Conservation (phyloP, 2,329 filamentous ascomycete species). For the Penicillium sp. region DNA sequence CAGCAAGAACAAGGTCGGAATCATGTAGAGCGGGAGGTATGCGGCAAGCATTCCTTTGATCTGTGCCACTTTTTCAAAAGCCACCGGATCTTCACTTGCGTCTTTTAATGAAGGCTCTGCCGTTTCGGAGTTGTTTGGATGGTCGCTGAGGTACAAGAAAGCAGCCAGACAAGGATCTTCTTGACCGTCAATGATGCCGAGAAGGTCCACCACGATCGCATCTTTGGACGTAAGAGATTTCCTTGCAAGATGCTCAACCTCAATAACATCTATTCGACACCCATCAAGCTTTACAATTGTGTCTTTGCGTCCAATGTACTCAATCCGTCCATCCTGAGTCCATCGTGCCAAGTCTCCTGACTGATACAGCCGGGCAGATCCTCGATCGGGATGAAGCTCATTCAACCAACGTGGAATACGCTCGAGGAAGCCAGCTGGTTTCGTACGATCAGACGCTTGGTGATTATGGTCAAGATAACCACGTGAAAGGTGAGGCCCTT, state of each 20-base stretch:
- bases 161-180: constrained; percentile 17
- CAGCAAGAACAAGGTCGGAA: constrained; percentile 4
- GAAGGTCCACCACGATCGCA: constrained; percentile 18
- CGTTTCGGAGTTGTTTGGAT: constrained; percentile 11
- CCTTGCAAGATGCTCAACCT: constrained; percentile 24
- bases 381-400: constrained; percentile 10
- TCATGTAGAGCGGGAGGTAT: neutral
- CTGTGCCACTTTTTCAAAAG: neutral
- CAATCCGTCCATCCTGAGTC: constrained; percentile 21
- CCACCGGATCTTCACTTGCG: neutral
- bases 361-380: constrained; percentile 21
- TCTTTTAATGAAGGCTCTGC: neutral
- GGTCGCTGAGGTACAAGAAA: constrained; percentile 17
- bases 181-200: constrained; percentile 17
- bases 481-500: constrained; percentile 28
- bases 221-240: constrained; percentile 11
- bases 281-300: constrained; percentile 29
- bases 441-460: constrained; percentile 11
- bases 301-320: constrained; percentile 30
- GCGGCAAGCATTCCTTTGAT: neutral
- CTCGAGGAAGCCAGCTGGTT: constrained; percentile 12
- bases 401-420: constrained; percentile 14
- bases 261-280: constrained; percentile 19
- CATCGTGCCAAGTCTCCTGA: constrained; percentile 29
- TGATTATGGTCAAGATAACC: constrained; percentile 25